Percentiles rank a stretch among this genome's conserved stretches.
These are phyloP conservation scores for Aspergillus pseudonomiae DNA, from an alignment of 2,329 filamentous ascomycete species.

Conservation along the genomic window DNA sequence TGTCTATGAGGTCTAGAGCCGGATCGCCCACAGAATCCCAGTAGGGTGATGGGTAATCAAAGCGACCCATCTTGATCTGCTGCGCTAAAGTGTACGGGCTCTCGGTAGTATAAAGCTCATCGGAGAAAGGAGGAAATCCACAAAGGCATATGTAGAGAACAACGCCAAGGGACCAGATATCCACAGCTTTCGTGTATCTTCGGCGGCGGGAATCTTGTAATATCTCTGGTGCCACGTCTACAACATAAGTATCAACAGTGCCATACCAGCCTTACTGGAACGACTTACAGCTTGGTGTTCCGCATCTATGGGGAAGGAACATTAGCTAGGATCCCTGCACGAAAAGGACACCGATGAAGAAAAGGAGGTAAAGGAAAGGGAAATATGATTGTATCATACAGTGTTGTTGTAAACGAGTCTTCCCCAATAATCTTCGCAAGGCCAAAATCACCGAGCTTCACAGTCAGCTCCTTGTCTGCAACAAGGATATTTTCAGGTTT, in stretches of 20 bases:
- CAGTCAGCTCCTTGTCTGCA: slow-evolving; percentile 77
- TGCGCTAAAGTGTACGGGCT: slow-evolving; percentile 86
- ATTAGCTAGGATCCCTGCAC: not conserved
- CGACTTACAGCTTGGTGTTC: slow-evolving; percentile 80
- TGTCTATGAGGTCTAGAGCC: slow-evolving; percentile 89
- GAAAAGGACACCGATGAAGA: not conserved
- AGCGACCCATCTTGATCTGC: slow-evolving; percentile 85
- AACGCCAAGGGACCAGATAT: slow-evolving; percentile 96
- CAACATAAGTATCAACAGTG: slow-evolving; percentile 17
- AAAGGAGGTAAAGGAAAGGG: not conserved
- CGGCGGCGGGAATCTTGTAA: slow-evolving; percentile 78
- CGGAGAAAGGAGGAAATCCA: slow-evolving; percentile 94
- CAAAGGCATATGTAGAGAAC: slow-evolving; percentile 97
- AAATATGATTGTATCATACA: slow-evolving; percentile 54
- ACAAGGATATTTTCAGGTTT: slow-evolving; percentile 96
- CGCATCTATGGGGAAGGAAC: slow-evolving; percentile 57
- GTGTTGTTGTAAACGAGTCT: slow-evolving; percentile 93
- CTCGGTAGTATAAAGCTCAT: slow-evolving; percentile 79
- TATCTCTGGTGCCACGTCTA: slow-evolving; percentile 91
- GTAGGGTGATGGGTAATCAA: slow-evolving; percentile 95
- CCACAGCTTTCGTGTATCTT: slow-evolving; percentile 91
- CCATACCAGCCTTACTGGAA: not conserved
- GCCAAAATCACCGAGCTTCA: slow-evolving; percentile 95
- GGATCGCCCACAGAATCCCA: slow-evolving; percentile 88
- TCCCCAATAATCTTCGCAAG: slow-evolving; percentile 98